Evolutionary conservation across 331 rosid genomes (phyloP).

Genomic region (Malus hybrid): DNA sequence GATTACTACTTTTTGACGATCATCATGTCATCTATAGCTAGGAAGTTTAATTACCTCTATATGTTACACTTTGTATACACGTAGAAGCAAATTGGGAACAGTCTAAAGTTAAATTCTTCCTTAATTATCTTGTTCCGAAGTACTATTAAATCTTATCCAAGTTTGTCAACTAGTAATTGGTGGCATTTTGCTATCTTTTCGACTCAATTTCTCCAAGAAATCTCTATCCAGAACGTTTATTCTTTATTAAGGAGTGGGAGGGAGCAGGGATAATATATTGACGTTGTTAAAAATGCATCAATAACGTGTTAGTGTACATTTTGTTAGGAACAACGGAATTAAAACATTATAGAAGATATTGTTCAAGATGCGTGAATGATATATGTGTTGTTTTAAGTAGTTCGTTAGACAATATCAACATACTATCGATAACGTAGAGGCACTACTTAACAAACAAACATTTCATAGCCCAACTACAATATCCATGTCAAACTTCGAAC

Average conservation of each 20-base stretch:
- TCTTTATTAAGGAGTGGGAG: too few species aligned
- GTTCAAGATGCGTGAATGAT: not conserved
- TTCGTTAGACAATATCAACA: not conserved
- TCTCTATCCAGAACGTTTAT: too few species aligned
- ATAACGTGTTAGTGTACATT: not conserved
- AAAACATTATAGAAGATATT: too few species aligned
- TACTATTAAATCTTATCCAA: not conserved
- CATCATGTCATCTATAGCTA: not conserved
- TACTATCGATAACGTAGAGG: not conserved
- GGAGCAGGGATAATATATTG: too few species aligned
- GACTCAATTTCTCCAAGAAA: too few species aligned
- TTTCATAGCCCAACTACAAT: not conserved
- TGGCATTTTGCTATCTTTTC: not conserved
- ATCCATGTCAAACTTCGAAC: not conserved
- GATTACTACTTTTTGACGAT: not conserved
- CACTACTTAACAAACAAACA: too few species aligned
- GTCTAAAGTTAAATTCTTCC: not conserved
- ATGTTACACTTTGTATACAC: not conserved
- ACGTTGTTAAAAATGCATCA: too few species aligned
- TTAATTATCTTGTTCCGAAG: not conserved
- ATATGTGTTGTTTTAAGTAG: not conserved
- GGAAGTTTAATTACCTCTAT: not conserved
- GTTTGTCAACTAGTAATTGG: not conserved
- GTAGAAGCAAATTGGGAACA: not conserved
- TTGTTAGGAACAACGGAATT: not conserved